Conservation (phyloP, 768 basidiomycete genomes). For the Albatrellus ellisii region DNA sequence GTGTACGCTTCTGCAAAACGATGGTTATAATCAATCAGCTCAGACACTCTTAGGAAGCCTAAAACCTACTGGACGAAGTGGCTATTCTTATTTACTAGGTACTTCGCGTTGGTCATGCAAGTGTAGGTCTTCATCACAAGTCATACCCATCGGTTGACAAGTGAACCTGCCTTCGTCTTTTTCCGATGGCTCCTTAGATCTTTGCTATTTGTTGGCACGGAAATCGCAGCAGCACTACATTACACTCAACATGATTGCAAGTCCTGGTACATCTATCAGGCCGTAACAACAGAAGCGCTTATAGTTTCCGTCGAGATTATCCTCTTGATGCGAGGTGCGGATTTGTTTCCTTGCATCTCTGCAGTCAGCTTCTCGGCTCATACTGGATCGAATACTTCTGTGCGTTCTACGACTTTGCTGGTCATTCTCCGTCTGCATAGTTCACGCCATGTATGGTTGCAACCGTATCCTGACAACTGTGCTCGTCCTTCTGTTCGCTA, state of each 20-base stretch:
- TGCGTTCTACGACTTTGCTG: not conserved
- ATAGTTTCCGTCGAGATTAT: conserved; percentile 14
- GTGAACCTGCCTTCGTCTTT: no score
- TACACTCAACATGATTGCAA: conserved; percentile 14
- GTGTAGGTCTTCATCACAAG: conserved; percentile 1
- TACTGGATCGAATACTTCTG: not conserved
- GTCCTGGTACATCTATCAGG: conserved; percentile 9
- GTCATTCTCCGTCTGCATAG: no score
- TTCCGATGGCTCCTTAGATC: conserved; percentile 1
- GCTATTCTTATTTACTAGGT: conserved; percentile 15
- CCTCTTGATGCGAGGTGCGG: conserved; percentile 17
- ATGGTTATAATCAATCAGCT: not conserved
- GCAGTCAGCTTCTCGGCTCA: not conserved
- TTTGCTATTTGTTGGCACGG: conserved; percentile 9
- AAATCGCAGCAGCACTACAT: conserved; percentile 4
- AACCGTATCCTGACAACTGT: conserved; percentile 2
- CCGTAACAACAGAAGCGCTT: conserved; percentile 9
- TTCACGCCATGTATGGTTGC: conserved; percentile 12
- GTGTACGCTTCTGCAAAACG: not conserved
- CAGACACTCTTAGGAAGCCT: conserved; percentile 15
- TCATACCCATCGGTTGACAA: no score
- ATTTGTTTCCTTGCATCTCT: not conserved
- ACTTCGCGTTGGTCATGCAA: conserved; percentile 11
- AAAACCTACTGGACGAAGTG: conserved; percentile 17
- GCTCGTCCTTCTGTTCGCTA: conserved; percentile 4